Evolutionary conservation across 768 basidiomycete species (phyloP), one percentile per base, ranked within the genome.

Genomic region (Suillus americanus): DNA sequence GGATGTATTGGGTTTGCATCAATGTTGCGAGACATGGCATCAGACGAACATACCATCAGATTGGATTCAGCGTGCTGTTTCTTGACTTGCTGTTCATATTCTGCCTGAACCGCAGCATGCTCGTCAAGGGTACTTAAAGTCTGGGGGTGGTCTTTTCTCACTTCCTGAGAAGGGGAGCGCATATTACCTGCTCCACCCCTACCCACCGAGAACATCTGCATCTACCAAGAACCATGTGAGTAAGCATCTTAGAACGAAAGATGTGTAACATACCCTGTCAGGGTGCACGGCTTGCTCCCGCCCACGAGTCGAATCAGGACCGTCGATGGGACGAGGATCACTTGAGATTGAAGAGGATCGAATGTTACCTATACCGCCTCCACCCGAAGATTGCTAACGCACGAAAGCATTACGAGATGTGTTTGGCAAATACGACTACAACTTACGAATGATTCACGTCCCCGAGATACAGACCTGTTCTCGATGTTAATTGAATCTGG

Each of bases 121-220:
- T 77, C 76, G 1, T 70, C 43, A 2, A 77, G 69, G 60, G 75
- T 76, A 16, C 73, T 64, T 18, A 68, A 69, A 4, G 72, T 70
- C 40, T 69, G 67, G 2, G 74, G 70, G 23, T 66, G 54, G 33
- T 65, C 64, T 35, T 66, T 69, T 16, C 62, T 53, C 65, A 75
- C 57, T 60, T 87, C 88, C 43, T 87, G 85, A 28, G 91, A 92
- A 1, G 88, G 88, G 2, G 92, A 90, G 63, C 91, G 87, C 59
- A 95, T 87, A 81, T 96, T 96, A 12, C 94, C 94, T 8, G 85
- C 84, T 18, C 94, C 94, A 28, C 94, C 94, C 60, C 93, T 86
- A 14, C 94, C 94, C 50, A 83, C 83, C n/a, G 86, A 87, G 67
- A 78, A 80, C 7, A 20, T 48, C 20, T 45, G 43, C 16, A 4